Percentiles rank a stretch among this genome's conserved stretches.
Conservation (phyloP, 129 eudicot genomes). For the Apium graveolens region DNA sequence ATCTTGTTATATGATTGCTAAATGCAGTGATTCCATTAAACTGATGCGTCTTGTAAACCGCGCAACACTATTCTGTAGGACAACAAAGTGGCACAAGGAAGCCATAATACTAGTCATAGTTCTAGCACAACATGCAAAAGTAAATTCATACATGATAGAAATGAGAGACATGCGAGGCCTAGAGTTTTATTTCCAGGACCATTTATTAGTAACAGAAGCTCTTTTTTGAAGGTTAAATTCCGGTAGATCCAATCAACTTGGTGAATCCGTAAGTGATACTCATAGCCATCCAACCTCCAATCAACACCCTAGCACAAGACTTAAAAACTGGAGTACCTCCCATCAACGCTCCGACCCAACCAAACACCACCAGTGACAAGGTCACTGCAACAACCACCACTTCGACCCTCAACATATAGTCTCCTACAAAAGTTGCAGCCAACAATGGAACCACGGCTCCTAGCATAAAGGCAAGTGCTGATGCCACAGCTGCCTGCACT, state of each 20-base stretch:
- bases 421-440: conserved; percentile 20
- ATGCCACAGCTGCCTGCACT: conserved; percentile 6
- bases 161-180: background rate
- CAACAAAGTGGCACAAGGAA: background rate
- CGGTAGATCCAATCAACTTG: conserved; percentile 11
- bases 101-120: background rate
- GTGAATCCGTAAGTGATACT: conserved; percentile 6
- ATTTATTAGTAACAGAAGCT: background rate
- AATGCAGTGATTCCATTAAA: too few relatives aligned
- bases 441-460: conserved; percentile 27
- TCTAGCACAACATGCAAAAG: background rate
- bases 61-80: background rate
- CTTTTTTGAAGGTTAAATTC: background rate
- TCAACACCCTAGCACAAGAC: conserved; percentile 23
- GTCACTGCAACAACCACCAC: conserved; percentile 23
- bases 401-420: conserved; percentile 17
- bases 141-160: background rate
- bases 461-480: conserved; percentile 23
- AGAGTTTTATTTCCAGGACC: background rate
- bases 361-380: conserved; percentile 27
- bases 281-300: conserved; percentile 35
- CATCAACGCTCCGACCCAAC: conserved; percentile 12
- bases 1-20: too few relatives aligned
- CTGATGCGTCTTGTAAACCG: too few relatives aligned
- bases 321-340: conserved; percentile 13